Evolutionary conservation across 129 eudicot genomes (phyloP).

Genomic region (Kitagawia praeruptora): DNA sequence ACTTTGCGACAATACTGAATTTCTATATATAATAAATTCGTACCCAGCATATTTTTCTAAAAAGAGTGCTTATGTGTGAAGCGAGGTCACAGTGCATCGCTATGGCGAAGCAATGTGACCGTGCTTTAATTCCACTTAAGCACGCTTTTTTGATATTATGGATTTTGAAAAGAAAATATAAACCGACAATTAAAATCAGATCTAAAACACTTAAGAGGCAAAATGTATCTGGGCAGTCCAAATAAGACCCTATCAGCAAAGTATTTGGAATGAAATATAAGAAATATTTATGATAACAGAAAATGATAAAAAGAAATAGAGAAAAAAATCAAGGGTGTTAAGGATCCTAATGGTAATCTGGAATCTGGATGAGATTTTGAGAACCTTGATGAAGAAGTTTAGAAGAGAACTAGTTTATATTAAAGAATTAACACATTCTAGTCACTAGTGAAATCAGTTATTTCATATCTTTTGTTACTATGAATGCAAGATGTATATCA

Average conservation of each 20-base stretch:
- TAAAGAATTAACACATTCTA: not conserved
- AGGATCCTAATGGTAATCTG: not conserved
- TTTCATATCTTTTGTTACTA: not conserved
- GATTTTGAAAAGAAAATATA: not conserved
- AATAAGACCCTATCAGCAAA: not conserved
- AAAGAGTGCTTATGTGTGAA: not conserved
- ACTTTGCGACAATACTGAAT: not conserved
- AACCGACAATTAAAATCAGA: not conserved
- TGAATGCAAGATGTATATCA: not conserved
- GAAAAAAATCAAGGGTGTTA: no score
- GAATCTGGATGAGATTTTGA: not conserved
- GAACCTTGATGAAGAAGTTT: not conserved
- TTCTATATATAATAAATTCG: not conserved
- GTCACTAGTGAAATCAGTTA: not conserved
- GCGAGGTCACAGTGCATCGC: not conserved
- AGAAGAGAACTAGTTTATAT: not conserved
- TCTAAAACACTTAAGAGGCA: not conserved
- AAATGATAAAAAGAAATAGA: not conserved
- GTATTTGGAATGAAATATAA: not conserved
- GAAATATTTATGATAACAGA: not conserved
- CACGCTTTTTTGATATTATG: not conserved
- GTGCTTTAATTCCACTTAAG: no score
- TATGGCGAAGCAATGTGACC: not conserved
- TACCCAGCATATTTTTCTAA: not conserved
- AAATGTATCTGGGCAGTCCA: not conserved